These are phyloP conservation scores for Aechmea fasciata DNA, from an alignment of 176 grass and related monocot species.

Conservation along the genomic window DNA sequence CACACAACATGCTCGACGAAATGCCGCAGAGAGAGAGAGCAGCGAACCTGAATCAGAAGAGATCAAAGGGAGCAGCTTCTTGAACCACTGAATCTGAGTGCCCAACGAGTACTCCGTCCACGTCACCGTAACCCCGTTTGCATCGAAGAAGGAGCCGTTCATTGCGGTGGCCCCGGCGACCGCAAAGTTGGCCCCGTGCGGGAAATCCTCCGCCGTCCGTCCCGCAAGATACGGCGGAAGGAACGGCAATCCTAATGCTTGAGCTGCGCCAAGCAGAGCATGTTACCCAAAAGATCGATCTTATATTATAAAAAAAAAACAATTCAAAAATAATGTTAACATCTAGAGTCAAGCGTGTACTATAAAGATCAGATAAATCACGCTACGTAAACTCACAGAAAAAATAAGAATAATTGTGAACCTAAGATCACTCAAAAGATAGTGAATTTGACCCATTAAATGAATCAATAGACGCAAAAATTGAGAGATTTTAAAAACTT, in stretches of 20 bases:
- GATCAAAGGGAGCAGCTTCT: constrained; percentile 32
- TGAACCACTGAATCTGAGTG: constrained; percentile 75
- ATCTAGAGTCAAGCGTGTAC: too few species aligned
- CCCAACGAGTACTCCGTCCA: constrained; percentile 44
- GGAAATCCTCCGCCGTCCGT: constrained; percentile 33
- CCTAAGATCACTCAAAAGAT: too few species aligned
- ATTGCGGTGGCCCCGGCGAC: constrained; percentile 72
- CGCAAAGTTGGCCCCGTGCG: constrained; percentile 69
- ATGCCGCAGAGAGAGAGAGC: neutral
- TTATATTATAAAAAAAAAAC: neutral
- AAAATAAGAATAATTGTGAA: too few species aligned
- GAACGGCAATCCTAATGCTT: constrained; percentile 19
- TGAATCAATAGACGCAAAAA: too few species aligned
- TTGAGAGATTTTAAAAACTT: too few species aligned
- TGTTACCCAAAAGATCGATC: neutral
- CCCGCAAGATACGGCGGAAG: constrained; percentile 43
- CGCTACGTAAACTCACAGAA: too few species aligned
- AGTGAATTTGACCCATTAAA: too few species aligned
- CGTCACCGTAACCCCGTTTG: constrained; percentile 34
- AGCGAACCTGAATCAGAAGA: constrained; percentile 2
- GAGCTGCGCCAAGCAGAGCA: constrained; percentile 1
- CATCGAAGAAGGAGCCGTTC: constrained; percentile 44
- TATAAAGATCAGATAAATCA: too few species aligned
- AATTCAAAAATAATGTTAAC: neutral
- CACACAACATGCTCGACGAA: neutral